Evolutionary conservation across 345 rosid genomes (phyloP).

Genomic region (Boechera stricta): DNA sequence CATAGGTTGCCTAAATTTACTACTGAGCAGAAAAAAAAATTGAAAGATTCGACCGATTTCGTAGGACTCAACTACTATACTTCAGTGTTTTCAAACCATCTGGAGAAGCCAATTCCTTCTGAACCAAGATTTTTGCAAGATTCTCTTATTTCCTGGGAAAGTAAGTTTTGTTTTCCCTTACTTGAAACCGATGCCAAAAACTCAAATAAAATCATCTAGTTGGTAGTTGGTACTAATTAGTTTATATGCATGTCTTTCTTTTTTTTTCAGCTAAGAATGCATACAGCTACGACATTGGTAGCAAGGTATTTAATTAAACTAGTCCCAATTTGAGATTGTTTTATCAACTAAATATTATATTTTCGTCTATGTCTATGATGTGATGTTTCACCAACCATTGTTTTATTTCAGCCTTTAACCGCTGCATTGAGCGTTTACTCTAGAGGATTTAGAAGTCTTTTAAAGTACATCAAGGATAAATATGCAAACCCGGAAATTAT

Average conservation of each 20-base stretch:
- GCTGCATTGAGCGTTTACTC: constrained; percentile 44
- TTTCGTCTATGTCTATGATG: background rate
- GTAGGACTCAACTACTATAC: constrained; percentile 52
- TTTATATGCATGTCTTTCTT: too few species aligned
- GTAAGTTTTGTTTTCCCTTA: constrained; percentile 32
- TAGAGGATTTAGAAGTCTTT: constrained; percentile 41
- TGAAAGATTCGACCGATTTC: constrained; percentile 50
- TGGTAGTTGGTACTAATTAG: too few species aligned
- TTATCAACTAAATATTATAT: background rate
- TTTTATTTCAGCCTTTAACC: constrained; percentile 41
- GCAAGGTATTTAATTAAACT: constrained; percentile 13
- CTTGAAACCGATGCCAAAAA: too few species aligned
- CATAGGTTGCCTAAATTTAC: constrained; percentile 50
- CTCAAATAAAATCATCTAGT: too few species aligned
- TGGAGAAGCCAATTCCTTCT: constrained; percentile 8
- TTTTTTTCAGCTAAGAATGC: constrained; percentile 20
- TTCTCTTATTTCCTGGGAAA: constrained; percentile 32
- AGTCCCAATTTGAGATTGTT: background rate
- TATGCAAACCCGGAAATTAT: constrained; percentile 48
- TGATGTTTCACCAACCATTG: background rate
- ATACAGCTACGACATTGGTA: constrained; percentile 10
- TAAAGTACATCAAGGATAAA: constrained; percentile 44
- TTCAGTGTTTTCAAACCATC: constrained; percentile 32
- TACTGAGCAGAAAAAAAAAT: constrained; percentile 25
- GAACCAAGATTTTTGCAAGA: constrained; percentile 43